A percentile compares a stretch with the other conserved stretches of the same genome.
These are phyloP conservation scores for Aethionema arabicum DNA, from an alignment of 345 rosid species.

Conservation along the genomic window DNA sequence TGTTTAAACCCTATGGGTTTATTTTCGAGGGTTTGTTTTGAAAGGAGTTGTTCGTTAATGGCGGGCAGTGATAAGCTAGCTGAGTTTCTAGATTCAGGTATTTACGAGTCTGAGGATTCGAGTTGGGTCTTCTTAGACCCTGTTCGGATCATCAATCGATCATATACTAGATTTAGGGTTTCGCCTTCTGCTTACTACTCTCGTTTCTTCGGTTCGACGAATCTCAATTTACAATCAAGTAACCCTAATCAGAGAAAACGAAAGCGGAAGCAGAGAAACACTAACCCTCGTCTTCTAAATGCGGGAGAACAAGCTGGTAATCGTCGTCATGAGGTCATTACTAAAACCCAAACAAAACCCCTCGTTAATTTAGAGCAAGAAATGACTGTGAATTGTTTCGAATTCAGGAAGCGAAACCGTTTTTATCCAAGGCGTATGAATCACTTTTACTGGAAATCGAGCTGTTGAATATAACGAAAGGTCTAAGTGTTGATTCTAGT, in stretches of 20 bases:
- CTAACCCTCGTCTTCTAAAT: slow-evolving; percentile 38
- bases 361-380: neutral
- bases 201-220: slow-evolving; percentile 59
- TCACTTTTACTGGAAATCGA: slow-evolving; percentile 44
- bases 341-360: neutral
- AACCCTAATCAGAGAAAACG: slow-evolving; percentile 47
- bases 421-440: slow-evolving; percentile 50
- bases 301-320: slow-evolving; percentile 63
- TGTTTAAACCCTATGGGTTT: too few species aligned
- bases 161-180: slow-evolving; percentile 53
- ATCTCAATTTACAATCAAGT: slow-evolving; percentile 19
- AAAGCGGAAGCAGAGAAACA: slow-evolving; percentile 49
- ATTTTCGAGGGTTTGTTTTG: slow-evolving; percentile 5
- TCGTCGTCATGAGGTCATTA: slow-evolving; percentile 64
- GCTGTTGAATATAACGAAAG: slow-evolving; percentile 45
- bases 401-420: slow-evolving; percentile 53
- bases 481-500: slow-evolving; percentile 39
- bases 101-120: slow-evolving; percentile 47
- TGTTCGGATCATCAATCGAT: slow-evolving; percentile 62
- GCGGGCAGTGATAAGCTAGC: slow-evolving; percentile 36
- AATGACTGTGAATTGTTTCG: slow-evolving; percentile 4
- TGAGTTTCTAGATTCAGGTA: slow-evolving; percentile 48
- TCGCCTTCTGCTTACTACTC: slow-evolving; percentile 72
- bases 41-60: slow-evolving; percentile 33
- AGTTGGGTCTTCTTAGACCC: slow-evolving; percentile 61